Conservation (phyloP, 2,329 filamentous ascomycete species). For the Phoma sp. region DNA sequence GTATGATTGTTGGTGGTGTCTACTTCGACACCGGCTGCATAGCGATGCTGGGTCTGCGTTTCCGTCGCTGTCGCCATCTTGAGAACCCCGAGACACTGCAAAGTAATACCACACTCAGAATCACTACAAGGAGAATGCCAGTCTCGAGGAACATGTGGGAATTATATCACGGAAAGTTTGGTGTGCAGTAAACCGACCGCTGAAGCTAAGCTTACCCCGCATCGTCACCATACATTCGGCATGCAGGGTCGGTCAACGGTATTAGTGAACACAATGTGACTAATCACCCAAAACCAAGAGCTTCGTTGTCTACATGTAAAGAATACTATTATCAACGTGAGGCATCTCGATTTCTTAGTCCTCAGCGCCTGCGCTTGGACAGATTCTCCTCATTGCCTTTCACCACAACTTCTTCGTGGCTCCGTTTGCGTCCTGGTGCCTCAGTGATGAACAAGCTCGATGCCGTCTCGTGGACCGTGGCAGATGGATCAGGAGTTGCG, state of each 20-base stretch:
- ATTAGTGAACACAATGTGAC: not conserved
- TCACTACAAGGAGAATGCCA: not conserved
- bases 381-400: not conserved
- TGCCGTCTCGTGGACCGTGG: slow-evolving; percentile 6
- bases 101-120: not conserved
- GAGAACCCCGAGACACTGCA: not conserved
- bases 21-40: slow-evolving; percentile 17
- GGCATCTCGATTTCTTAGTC: too few relatives aligned
- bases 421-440: not conserved
- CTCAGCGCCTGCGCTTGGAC: not conserved
- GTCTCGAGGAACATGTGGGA: not conserved
- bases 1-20: slow-evolving; percentile 27
- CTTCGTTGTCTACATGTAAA: too few relatives aligned
- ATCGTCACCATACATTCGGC: not conserved
- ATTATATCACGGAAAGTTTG: not conserved
- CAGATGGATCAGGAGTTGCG: slow-evolving; percentile 1
- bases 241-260: not conserved
- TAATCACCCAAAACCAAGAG: not conserved
- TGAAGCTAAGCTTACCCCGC: slow-evolving; percentile 12
- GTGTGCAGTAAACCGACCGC: not conserved
- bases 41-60: slow-evolving; percentile 5
- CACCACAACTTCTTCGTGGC: not conserved
- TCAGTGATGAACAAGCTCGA: slow-evolving; percentile 17
- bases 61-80: not conserved
- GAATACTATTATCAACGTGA: too few relatives aligned